Evolutionary conservation across 345 rosid species (phyloP), one percentile per base, ranked within the genome.

Genomic region (Acer saccharum): DNA sequence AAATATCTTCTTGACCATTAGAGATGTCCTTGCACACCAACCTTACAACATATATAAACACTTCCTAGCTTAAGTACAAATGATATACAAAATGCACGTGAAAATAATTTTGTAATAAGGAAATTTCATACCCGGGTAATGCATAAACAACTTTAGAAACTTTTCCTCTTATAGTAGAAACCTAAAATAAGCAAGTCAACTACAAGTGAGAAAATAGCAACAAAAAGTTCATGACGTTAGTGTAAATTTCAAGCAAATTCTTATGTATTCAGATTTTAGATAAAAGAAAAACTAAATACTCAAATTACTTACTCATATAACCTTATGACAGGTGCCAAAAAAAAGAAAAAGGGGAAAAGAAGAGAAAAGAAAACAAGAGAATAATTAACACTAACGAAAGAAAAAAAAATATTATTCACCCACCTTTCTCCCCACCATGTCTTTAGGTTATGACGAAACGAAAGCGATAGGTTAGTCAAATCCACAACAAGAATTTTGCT

Each of bases 1-100:
- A 84, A 44, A 78, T 75, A 65, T 78, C 83, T 75, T 91, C 95
- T 78, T 43, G 81, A 65, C 93, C 93, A 1, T 82, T 82, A 58
- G 85, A 79, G 41, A 91, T 77, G 85, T 91, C 95, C 77, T 82
- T 76, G 46, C 90, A 87, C 20, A 87, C 88, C 85, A 88, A 80
- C 82, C 93, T 91, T 76, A 27, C 21, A 54, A 60, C 70, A 61
- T 35, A 35, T 4, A 35, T 18, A 70, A 58, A 68, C 23, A 68
- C 14, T 43, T 68, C 8, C 18, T 35, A 35, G 39, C 39, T 43
- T 48, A 76, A 71, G 79, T 81, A 61, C 39, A 76, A 66, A 43
- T 54, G 60, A 72, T 16, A 18, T 39, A n/a, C 58, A 39, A 57
- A 60, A 79, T 43, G 46, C 25, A 39, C 27, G 79, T 18, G 27